Base-by-base conservation (phyloP, 495 filamentous ascomycete species). In the Penicillium soppii region DNA sequence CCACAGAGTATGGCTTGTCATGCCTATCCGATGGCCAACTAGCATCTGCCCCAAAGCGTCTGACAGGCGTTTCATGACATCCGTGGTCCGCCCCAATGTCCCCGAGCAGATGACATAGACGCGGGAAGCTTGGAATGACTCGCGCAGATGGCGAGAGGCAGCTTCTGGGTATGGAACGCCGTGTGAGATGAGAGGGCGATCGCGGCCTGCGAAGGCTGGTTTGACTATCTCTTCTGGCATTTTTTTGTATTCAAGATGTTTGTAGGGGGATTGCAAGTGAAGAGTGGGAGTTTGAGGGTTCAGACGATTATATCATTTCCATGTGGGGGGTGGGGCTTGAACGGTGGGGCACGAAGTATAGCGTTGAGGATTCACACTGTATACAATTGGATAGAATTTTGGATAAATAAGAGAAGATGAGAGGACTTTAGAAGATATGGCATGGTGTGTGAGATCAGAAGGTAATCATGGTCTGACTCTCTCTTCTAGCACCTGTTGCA, bases 91-190 rank as follows among this genome's bases (percentile, higher is more conserved):
- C 8, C 77, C 72, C 45, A 87, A 70, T 10, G 82, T 78, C n/a
- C 64, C 69, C 1, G 83, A 87, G 23, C 77, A 78, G 15, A 88
- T 79, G 36, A 87, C 69, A 57, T 85, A 86, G 33, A 83, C 73
- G 33, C 73, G 69, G 13, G 63, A 69, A 26, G 80, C 79, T 5
- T 75, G 25, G 54, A 85, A 83, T 7, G 73, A 81, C 10, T 73
- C 58, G 29, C 61, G 44, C 22, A 80, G 68, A 57, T 83, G 81
- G 39, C 72, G 69, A 37, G 66, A 66, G 47, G 72, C 76, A 15
- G 79, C 73, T 48, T 72, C 62, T 16, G 73, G 70, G 58, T 79
- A 84, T 16, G 74, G 62, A n/a, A 79, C 59, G 27, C 79, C 79
- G 50, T 78, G 73, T 10, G 75, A 77, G 55, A 85, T 67, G 7